Percentiles rank a stretch among this genome's conserved stretches.
These are phyloP conservation scores for Trichoderma sp. DNA, from an alignment of 2,329 filamentous ascomycete genomes.

Conservation along the genomic window DNA sequence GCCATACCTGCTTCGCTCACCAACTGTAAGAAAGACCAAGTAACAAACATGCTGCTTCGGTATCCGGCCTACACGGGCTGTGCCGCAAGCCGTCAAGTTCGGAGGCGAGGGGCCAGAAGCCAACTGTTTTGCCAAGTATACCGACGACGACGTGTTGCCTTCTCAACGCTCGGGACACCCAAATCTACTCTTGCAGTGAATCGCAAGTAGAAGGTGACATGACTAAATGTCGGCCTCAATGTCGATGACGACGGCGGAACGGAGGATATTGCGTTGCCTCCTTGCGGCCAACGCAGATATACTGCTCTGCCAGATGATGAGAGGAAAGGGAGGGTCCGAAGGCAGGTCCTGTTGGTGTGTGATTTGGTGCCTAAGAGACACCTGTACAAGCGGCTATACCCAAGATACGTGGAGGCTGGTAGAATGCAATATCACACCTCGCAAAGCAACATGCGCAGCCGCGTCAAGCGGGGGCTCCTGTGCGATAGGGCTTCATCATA, in stretches of 20 bases:
- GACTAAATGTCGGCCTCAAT: neutral
- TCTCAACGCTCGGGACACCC: neutral
- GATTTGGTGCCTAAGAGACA: constrained; percentile 19
- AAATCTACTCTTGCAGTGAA: neutral
- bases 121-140: neutral
- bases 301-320: neutral
- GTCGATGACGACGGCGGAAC: neutral
- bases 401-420: constrained; percentile 20
- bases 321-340: neutral
- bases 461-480: constrained; percentile 11
- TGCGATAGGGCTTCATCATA: neutral
- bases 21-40: neutral
- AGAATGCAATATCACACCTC: constrained; percentile 9
- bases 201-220: neutral
- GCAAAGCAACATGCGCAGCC: neutral
- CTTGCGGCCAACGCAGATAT: neutral
- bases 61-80: constrained; percentile 3
- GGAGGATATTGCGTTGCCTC: neutral
- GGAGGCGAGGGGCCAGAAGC: neutral
- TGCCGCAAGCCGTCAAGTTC: constrained; percentile 1
- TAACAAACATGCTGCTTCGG: neutral
- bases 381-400: neutral
- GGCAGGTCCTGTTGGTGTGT: neutral
- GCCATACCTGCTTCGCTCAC: neutral
- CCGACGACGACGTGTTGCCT: neutral